These are phyloP conservation scores for Phytophthora colocasiae DNA, from an alignment of 352 stramenopile genomes.

Conservation along the genomic window DNA sequence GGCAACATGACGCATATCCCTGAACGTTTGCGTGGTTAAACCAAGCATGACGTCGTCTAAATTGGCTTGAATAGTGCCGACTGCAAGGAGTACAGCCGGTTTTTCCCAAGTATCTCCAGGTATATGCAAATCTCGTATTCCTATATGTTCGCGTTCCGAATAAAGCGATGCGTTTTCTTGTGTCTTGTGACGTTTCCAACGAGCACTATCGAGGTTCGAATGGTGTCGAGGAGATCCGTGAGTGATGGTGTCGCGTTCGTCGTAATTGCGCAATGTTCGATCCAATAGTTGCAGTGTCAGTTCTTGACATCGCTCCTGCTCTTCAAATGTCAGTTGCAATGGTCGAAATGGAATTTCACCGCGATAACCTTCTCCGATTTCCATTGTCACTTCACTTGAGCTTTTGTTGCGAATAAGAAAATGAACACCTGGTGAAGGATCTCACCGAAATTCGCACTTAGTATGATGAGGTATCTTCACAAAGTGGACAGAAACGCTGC, in stretches of 20 bases:
- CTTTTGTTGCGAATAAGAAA: too few species aligned
- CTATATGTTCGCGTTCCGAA: constrained; percentile 27
- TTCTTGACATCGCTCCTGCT: constrained; percentile 47
- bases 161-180: constrained; percentile 45
- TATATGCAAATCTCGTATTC: constrained; percentile 13
- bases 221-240: constrained; percentile 27
- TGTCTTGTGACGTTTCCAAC: constrained; percentile 45
- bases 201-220: constrained; percentile 29
- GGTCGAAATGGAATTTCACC: constrained; percentile 34
- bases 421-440: too few species aligned
- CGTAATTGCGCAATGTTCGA: constrained; percentile 23
- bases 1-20: constrained; percentile 8
- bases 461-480: too few species aligned
- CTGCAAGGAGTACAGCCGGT: constrained; percentile 40
- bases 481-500: too few species aligned
- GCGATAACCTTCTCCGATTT: neutral
- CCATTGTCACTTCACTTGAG: too few species aligned
- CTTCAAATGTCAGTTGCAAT: constrained; percentile 37
- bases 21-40: constrained; percentile 33
- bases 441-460: too few species aligned
- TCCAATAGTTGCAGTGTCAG: constrained; percentile 44
- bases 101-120: constrained; percentile 20
- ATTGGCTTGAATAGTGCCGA: constrained; percentile 38
- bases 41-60: constrained; percentile 61
- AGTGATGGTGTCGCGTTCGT: too few species aligned